Evolutionary conservation across 2,329 filamentous ascomycete genomes (phyloP), one percentile per base, ranked within the genome.

Genomic region (Acrocalymma vagum): DNA sequence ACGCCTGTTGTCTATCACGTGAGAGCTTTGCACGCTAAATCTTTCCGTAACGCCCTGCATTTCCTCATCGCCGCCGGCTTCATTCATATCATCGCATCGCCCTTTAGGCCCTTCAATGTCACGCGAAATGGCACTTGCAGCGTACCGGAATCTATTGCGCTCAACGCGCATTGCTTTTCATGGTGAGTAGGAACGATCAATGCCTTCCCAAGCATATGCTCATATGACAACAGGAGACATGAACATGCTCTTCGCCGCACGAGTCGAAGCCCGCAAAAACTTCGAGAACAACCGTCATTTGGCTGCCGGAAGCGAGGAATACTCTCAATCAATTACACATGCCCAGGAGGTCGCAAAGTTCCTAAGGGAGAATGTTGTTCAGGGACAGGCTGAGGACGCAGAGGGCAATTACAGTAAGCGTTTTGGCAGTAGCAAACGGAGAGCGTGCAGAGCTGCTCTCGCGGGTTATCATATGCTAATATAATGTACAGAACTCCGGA

Each of bases 321-420:
- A 82, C 1, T 72, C 77, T 10, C 79, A 83, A 41, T 84, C 85
- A 8, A 83, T 99, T 46, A 75, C 85, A 52, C 85, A 95, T 61
- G 94, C 92, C 7, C 78, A 92, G 47, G 89, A 94, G 26, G 85
- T 97, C 3, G 89, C 93, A 3, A 79, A 80, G 50, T 86, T 97
- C 41, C 66, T 99, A 47, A 78, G 83, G 53, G 78, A 89, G 65
- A 97, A 97, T 60, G 78, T 99, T 3, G 92, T 99, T 3, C 94
- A 99, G 69, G 94, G 93, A 6, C 74, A 80, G 54, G 72, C 74
- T 43, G 63, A 71, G 41, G 76, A 77, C 41, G 67, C 74, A 1
- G 71, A 67, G n/a, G 64, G 81, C 41, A 77, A 67, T 28, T 90
- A 85, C 57, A 81, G 87, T 89, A 74, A 42, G 85, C 77, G 13